Base-by-base conservation (phyloP, 139 green algal genomes). In the Desmodesmus armatus region DNA sequence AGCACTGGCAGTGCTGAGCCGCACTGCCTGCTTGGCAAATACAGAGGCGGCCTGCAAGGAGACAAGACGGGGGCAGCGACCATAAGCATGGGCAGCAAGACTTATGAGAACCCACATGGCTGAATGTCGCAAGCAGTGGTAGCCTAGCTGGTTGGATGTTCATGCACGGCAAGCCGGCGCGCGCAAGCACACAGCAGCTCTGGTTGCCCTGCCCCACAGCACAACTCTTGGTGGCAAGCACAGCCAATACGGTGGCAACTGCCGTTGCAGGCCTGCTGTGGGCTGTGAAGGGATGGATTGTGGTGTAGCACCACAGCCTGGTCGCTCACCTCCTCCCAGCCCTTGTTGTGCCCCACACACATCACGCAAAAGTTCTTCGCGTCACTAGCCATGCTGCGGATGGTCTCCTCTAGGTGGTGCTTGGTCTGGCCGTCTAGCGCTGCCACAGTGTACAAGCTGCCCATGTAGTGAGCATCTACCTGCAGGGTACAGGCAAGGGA, bases 321-420 rank as follows among this genome's bases (percentile, higher is more conserved):
- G n/a, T n/a, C n/a, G 41, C 72, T n/a, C n/a, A n/a, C n/a, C 62
- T 84, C 94, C 33, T 95, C 91, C 91, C 92, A 94, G 33, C 94
- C 95, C 82, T 95, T 95, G 85, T 98, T 98, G 88, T 98, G 95
- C 0, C 82, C 95, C 9, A 98, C 87, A 79, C 92, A 95, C 88
- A 97, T 89, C 27, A 96, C 88, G 43, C 92, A 95, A 3, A 62
- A 35, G 66, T 93, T 87, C 25, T 70, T 62, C 4, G 44, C 58
- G 44, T 92, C 83, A 15, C 85, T 63, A 0, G 84, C 85, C 5
- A 92, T 89, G 44, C 89, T 88, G 37, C 85, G 66, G 29, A 94
- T 83, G 35, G 89, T 84, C 31, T 92, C 90, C 79, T 88, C 76
- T 44, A 91, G 6, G 82, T 97, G 92, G 11, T 87, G 60, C 17